phyloP scores from a whole-genome alignment of 805 yeast species.

The Scheffersomyces spartinae region DNA sequence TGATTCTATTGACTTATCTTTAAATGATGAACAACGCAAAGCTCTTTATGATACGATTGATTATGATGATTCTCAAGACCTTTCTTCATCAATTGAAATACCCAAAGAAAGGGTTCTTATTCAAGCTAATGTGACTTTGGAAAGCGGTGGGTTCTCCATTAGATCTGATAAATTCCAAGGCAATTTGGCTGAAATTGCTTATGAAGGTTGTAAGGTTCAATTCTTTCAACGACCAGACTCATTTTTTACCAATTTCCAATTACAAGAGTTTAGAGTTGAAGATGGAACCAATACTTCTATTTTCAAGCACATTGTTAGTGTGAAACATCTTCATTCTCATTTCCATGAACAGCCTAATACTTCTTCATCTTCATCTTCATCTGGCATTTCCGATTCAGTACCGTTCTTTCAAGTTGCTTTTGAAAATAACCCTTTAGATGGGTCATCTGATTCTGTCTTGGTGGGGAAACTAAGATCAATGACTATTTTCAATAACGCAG shows the following conservation, averaged over 20 bases:
- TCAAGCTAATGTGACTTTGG: conserved; percentile 55
- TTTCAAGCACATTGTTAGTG: conserved; percentile 83
- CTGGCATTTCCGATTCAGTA: conserved; percentile 14
- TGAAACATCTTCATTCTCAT: conserved; percentile 46
- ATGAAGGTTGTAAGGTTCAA: conserved; percentile 71
- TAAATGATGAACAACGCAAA: conserved; percentile 79
- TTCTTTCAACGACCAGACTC: conserved; percentile 75
- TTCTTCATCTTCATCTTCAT: conserved; percentile 4
- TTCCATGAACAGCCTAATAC: conserved; percentile 10
- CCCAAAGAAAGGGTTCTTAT: conserved; percentile 67
- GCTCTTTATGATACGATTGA: conserved; percentile 92
- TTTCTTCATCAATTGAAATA: conserved; percentile 43
- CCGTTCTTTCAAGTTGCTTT: conserved; percentile 77
- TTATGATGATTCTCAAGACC: conserved; percentile 54
- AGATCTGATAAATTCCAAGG: conserved; percentile 25
- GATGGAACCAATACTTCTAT: conserved; percentile 74
- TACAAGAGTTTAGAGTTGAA: conserved; percentile 74
- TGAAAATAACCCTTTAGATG: conserved; percentile 81
- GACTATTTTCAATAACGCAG: conserved; percentile 84
- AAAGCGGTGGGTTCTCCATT: conserved; percentile 68
- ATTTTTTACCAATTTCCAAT: conserved; percentile 53
- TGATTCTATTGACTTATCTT: conserved; percentile 14
- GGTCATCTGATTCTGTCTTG: conserved; percentile 68
- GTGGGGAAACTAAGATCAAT: conserved; percentile 70
- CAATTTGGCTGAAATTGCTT: conserved; percentile 64